phyloP scores from a whole-genome alignment of 2,329 filamentous ascomycete species.

The Pyricularia sp. region DNA sequence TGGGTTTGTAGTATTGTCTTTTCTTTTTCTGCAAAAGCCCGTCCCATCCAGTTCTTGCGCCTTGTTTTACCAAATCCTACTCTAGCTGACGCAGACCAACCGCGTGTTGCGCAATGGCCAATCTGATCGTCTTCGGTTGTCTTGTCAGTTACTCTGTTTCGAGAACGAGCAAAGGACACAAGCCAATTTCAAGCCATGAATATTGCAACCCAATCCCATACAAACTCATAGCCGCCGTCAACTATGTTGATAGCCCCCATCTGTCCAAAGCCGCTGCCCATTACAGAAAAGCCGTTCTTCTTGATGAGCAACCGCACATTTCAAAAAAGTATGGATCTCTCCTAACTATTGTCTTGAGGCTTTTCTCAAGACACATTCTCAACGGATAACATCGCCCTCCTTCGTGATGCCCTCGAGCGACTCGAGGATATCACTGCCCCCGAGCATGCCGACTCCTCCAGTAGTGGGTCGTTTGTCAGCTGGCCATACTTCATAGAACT shows the following conservation, averaged over 20 bases:
- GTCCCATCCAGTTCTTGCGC: neutral
- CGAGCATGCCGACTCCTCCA: constrained; percentile 52
- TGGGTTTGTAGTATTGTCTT: neutral
- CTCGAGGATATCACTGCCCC: constrained; percentile 80
- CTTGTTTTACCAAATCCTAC: neutral
- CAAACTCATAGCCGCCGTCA: neutral
- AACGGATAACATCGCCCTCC: constrained; percentile 63
- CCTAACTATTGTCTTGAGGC: neutral
- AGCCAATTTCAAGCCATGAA: neutral
- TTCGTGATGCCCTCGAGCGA: constrained; percentile 71
- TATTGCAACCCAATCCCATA: neutral
- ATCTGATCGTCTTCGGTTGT: neutral
- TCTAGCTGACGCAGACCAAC: neutral
- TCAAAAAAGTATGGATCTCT: neutral
- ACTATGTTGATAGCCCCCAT: neutral
- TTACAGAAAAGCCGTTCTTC: neutral
- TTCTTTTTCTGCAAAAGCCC: neutral
- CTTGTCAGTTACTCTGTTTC: neutral
- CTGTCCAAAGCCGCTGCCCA: neutral
- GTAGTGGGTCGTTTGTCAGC: constrained; percentile 45
- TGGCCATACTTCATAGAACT: constrained; percentile 94
- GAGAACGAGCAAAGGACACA: neutral
- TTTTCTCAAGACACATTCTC: constrained; percentile 16
- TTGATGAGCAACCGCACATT: neutral
- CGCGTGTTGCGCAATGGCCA: neutral